Evolutionary conservation across 208 protist genomes (phyloP), one percentile per base, ranked within the genome.

Genomic region (Kentomonas sorsogonicus): DNA sequence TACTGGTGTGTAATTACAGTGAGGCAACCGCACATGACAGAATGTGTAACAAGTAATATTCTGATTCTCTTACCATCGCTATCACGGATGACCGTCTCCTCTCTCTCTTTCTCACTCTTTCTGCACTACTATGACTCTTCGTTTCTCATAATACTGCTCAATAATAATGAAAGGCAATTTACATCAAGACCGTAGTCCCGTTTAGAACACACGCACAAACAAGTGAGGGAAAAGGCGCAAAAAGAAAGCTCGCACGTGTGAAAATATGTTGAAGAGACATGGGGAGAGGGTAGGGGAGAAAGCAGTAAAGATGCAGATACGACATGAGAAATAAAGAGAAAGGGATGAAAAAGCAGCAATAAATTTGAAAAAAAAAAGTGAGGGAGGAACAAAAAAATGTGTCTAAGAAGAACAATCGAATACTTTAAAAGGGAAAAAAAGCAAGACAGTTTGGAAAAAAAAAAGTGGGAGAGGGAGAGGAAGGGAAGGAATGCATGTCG

Each of bases 291-390:
- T n/a, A n/a, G n/a, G n/a, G n/a, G n/a, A n/a, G n/a, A n/a, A n/a
- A n/a, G n/a, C 34, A 20, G 22, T 15, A 54, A n/a, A 11, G n/a
- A 6, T 38, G 9, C n/a, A 30, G 2, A 34, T 30, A 46, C n/a
- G 6, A 16, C 7, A 46, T 34, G 18, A 58, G 25, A 18, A 58
- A 46, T 46, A 58, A 58, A 58, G 45, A 58, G 45, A 46, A 38
- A 33, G 33, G 5, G 20, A 36, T 11, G 9, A 47, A 5, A 47
- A 47, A 47, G 5, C 6, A 18, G 15, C 16, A 18, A 52, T 15
- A 20, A 52, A 30, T 33, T 33, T 31, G 30, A 52, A 52, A 47
- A 18, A 47, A 47, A 11, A 47, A 22, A 36, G 9, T 29, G 22
- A 36, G 7, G 29, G 16, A 40, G 16, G 36, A 40, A 40, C 10